Base-by-base conservation (phyloP, 2,329 filamentous ascomycete species). In the Ophiosphaerella korrae region DNA sequence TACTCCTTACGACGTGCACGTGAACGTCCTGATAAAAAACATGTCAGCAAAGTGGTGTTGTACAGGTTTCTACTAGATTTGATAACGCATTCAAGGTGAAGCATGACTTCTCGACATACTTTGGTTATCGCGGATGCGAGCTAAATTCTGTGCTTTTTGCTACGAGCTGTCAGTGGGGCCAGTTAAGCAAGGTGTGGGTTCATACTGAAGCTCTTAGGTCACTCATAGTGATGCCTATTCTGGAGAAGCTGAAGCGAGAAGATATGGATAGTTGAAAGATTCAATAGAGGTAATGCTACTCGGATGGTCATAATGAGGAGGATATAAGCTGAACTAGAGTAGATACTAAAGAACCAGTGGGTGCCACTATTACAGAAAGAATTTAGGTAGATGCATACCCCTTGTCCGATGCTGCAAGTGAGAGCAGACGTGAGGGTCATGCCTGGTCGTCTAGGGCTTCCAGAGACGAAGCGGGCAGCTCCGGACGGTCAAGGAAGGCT, bases 71-170 rank as follows among this genome's bases (percentile, higher is more conserved):
- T 4, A 4, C 18, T 21, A 21, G 18, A 21, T 4, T 21, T 1
- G 18, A 21, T 21, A 21, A 21, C 13, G 33, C 11, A 12, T 36
- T 21, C n/a, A 36, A 36, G 34, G 14, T 21, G 34, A 36, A 29
- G 36, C 31, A 34, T 24, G 13, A 21, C 24, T n/a, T 40, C 32
- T 36, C 31, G 23, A 45, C 35, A 48, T 58, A 72, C 70, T 81
- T 69, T 92, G 89, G 64, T 92, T 92, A 63, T 92, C 87, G 57
- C 88, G 83, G 59, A 91, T 87, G 50, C 88, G 85, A 40, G 83
- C 81, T 31, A 79, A 73, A 45, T 77, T 77, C 45, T 75, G 71
- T 32, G 65, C 63, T 52, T 71, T 73, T 52, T 73, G 57, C 55
- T 60, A 35, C 5, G 14, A 16, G 18, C 26, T 11, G 50, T 65